These are phyloP conservation scores for Boletellus sp. DNA, from an alignment of 768 basidiomycete species.

Conservation along the genomic window DNA sequence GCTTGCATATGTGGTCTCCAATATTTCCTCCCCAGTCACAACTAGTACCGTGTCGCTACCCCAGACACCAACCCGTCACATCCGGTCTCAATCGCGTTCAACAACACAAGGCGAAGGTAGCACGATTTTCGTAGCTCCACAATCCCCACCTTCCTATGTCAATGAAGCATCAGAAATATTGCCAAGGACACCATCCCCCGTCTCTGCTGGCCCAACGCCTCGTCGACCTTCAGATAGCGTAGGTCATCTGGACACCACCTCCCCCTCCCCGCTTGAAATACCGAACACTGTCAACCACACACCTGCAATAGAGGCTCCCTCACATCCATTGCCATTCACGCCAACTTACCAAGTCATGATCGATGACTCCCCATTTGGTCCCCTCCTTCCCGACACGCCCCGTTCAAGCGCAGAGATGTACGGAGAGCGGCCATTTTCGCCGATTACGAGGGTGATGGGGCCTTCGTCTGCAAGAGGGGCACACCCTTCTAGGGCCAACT, in stretches of 20 bases:
- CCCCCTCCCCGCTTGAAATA: conserved; percentile 13
- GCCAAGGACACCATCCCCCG: not conserved
- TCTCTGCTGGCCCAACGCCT: not conserved
- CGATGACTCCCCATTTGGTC: conserved; percentile 30
- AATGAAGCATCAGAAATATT: conserved; percentile 2
- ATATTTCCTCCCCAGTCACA: conserved; percentile 32
- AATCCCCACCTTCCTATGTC: not conserved
- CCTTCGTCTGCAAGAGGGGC: conserved; percentile 10
- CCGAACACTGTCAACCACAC: not conserved
- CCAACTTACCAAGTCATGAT: conserved; percentile 13
- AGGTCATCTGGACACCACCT: not conserved
- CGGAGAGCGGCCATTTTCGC: conserved; percentile 27
- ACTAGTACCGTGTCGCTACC: conserved; percentile 13
- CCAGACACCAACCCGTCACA: conserved; percentile 11
- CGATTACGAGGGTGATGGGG: conserved; percentile 22
- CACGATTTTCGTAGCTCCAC: not conserved
- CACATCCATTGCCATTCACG: conserved; percentile 14
- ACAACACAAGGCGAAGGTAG: conserved; percentile 6
- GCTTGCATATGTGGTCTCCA: conserved; percentile 44
- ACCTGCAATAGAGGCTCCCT: not conserved
- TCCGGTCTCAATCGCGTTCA: conserved; percentile 18
- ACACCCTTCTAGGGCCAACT: conserved; percentile 10
- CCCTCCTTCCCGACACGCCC: conserved; percentile 28
- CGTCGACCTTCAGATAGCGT: not conserved
- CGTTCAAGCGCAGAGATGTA: conserved; percentile 29